Conservation (phyloP, 2,329 filamentous ascomycete genomes). For the Xylariaceae sp. region DNA sequence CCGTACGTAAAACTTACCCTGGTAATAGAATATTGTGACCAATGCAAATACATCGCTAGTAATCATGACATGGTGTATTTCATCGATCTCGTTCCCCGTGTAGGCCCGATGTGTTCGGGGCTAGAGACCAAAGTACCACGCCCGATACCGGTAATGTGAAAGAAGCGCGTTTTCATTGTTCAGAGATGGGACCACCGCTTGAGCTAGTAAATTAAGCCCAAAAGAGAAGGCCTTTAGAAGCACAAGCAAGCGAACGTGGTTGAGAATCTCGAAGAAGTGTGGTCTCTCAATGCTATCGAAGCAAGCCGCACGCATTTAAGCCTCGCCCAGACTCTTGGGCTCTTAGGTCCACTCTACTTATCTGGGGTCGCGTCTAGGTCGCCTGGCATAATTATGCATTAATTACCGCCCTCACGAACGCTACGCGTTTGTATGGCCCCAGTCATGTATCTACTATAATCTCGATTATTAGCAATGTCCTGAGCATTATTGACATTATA, state of each 20-base stretch:
- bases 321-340: not conserved
- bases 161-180: not conserved
- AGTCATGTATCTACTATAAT: too few species aligned
- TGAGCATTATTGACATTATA: too few species aligned
- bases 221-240: conserved; percentile 11
- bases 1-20: too few species aligned
- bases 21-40: too few species aligned
- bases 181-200: not conserved
- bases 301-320: not conserved
- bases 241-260: too few species aligned
- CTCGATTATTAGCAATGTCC: too few species aligned
- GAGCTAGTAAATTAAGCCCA: not conserved
- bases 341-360: too few species aligned
- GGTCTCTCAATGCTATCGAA: not conserved
- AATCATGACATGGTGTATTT: not conserved
- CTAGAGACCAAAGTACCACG: not conserved
- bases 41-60: not conserved
- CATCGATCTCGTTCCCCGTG: not conserved
- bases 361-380: too few species aligned
- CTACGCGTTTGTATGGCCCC: too few species aligned
- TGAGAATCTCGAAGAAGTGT: not conserved
- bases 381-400: too few species aligned
- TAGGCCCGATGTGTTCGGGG: not conserved
- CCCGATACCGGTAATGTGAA: conserved; percentile 9
- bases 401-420: too few species aligned